Base-by-base conservation (phyloP, 2,329 filamentous ascomycete genomes). In the Aspergillus sclerotialis region DNA sequence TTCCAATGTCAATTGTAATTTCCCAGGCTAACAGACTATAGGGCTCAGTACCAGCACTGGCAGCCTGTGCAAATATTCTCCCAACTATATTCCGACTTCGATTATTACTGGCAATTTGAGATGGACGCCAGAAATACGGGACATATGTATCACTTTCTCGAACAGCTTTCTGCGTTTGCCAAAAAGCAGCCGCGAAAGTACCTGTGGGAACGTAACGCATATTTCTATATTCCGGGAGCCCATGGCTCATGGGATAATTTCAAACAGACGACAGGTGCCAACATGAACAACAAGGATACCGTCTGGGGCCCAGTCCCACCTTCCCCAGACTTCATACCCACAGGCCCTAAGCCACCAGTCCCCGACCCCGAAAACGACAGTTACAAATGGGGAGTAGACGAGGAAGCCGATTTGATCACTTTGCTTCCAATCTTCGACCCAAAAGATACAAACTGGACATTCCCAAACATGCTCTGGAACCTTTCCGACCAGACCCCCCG, bases 391-490 rank as follows among this genome's bases (percentile, higher is more conserved):
- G 90, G 40, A 6, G 38, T 43, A 5, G 40, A 32, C 40, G 82
- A 87, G 57, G 73, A 79, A 15, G 82, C 82, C 4, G 83, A 88
- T 50, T 70, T 88, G 33, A 86, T 89, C 53, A 84, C 81, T 0
- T 74, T 88, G 47, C 84, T 86, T 55, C 84, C 84, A 0, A 71
- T 88, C 26, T 88, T 88, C 52, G 80, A 88, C 48, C 73, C 80
- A 0, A 71, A 78, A 7, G 66, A 74, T 34, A 86, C 82, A 3
- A 80, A 80, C 33, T 88, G 83, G 83, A 75, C 85, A 26, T 80
- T 87, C 37, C 69, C 75, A 4, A 69, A 79, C 40, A 82, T 86
- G 44, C 72, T 82, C 11, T 84, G 80, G 1, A 82, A 82, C 30
- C 86, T 86, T 61, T 69, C 79, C 42, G 56, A 45, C 14, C 43